A percentile compares a stretch with the other conserved stretches of the same genome.
phyloP scores from a whole-genome alignment of 495 filamentous ascomycete genomes.

The Daldinia caldariorum region DNA sequence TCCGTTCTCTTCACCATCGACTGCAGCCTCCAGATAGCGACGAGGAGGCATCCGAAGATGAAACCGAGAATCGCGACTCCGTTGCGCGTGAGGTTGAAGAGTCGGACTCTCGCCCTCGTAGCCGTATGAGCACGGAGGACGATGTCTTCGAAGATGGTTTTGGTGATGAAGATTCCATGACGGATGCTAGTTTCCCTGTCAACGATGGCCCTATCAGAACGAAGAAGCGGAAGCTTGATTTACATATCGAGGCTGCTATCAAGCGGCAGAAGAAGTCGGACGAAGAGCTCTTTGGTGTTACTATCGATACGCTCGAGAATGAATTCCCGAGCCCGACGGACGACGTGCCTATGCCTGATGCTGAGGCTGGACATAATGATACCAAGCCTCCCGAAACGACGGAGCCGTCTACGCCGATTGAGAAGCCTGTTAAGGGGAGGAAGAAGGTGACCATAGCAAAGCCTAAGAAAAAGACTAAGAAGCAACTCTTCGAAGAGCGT shows the following conservation, averaged over 20 bases:
- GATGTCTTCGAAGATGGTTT: constrained; percentile 73
- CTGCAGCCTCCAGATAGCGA: constrained; percentile 66
- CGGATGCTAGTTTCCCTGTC: constrained; percentile 61
- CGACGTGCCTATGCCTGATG: constrained; percentile 53
- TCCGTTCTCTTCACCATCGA: constrained; percentile 64
- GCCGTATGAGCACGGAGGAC: constrained; percentile 76
- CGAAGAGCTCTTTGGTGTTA: constrained; percentile 76
- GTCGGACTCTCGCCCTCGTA: constrained; percentile 80
- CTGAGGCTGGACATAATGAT: constrained; percentile 50
- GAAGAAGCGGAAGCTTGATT: constrained; percentile 76
- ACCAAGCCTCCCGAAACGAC: constrained; percentile 51
- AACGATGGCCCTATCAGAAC: constrained; percentile 55
- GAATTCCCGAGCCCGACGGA: constrained; percentile 56
- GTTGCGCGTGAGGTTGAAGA: constrained; percentile 80
- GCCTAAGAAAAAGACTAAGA: constrained; percentile 75
- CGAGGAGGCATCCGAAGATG: constrained; percentile 63
- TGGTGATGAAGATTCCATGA: constrained; percentile 66
- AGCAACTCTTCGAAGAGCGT: constrained; percentile 74
- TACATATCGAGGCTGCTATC: constrained; percentile 67
- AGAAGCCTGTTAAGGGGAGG: constrained; percentile 47
- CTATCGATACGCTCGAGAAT: constrained; percentile 61
- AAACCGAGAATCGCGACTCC: constrained; percentile 59
- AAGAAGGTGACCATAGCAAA: constrained; percentile 58
- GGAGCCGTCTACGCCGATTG: constrained; percentile 30
- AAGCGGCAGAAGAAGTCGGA: constrained; percentile 80